Base-by-base conservation (phyloP, 106 monocot species). In the Apostasia shenzhenica region DNA sequence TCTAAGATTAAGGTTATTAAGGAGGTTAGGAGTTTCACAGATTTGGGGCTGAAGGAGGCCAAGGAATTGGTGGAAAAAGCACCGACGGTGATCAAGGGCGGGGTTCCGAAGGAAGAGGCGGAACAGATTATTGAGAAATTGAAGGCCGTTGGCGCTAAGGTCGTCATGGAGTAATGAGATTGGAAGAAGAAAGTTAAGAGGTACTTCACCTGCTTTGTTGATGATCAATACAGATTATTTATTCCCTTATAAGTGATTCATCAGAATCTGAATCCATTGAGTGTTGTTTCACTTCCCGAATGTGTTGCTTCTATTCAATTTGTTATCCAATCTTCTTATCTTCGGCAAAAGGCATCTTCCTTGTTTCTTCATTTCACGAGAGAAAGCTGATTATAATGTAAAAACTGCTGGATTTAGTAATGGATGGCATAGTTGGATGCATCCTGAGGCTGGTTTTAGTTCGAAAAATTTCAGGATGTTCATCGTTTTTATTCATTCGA, bases 1-100 rank as follows among this genome's bases (percentile, higher is more conserved):
- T 78, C 83, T 38, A 97, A 97, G 89, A 87, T 97, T 60, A 97
- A 97, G 87, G 97, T 97, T 70, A 97, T 97, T 44, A 97, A 97
- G 81, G 97, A 97, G 80, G 85, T 97, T 49, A 78, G 97, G 48
- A 80, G 81, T 14, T 81, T 97, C 52, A 90, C 97, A 1, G 83
- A 87, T 39, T 69, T 97, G 57, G 97, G 97, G 44, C 76, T 97
- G 54, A 97, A 97, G 84, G 97, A 97, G 81, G 97, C 97, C 5
- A 97, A 97, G 81, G 97, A 97, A 53, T 61, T 97, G 51, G 97
- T 97, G 66, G 97, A 97, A 81, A 97, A 97, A 75, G 70, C 89
- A 10, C 97, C 97, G 1, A 69, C 83, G 0, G 85, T 97, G 47
- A 84, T 97, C 71, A 97, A 92, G 79, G 56, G 75, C 1, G 92